phyloP scores from a whole-genome alignment of 2,329 filamentous ascomycete genomes.

The Pseudogymnoascus sp. region DNA sequence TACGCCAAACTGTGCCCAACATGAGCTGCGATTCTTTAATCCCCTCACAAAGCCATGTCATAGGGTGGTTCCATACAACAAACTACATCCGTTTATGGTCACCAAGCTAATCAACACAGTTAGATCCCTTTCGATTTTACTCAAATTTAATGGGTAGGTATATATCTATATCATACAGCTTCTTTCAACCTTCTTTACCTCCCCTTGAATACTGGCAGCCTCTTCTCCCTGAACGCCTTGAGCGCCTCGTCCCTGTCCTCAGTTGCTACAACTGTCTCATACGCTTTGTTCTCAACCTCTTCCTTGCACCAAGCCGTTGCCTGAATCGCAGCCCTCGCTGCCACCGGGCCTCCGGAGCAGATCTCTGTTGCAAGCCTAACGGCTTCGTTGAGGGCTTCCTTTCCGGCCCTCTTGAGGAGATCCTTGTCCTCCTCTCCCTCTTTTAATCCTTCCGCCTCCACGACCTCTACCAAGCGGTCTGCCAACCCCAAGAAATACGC shows the following conservation, averaged over 20 bases:
- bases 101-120: neutral
- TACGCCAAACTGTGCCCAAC: too few relatives aligned
- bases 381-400: constrained; percentile 65
- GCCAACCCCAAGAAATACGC: constrained; percentile 88
- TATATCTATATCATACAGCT: neutral
- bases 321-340: constrained; percentile 68
- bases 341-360: constrained; percentile 81
- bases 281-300: constrained; percentile 78
- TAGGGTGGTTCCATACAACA: neutral
- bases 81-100: neutral
- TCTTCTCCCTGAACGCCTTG: constrained; percentile 72
- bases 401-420: constrained; percentile 52
- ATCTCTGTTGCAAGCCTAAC: constrained; percentile 76
- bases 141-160: neutral
- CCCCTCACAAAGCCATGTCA: neutral
- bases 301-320: constrained; percentile 69
- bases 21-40: neutral
- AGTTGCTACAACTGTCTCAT: constrained; percentile 72
- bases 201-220: constrained; percentile 60
- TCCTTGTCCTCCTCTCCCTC: constrained; percentile 35
- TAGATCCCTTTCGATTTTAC: neutral
- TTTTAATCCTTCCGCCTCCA: constrained; percentile 43
- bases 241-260: constrained; percentile 86
- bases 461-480: constrained; percentile 79
- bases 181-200: constrained; percentile 28